Conservation (phyloP, 2,329 filamentous ascomycete species). For the Hypoxylon sp. region DNA sequence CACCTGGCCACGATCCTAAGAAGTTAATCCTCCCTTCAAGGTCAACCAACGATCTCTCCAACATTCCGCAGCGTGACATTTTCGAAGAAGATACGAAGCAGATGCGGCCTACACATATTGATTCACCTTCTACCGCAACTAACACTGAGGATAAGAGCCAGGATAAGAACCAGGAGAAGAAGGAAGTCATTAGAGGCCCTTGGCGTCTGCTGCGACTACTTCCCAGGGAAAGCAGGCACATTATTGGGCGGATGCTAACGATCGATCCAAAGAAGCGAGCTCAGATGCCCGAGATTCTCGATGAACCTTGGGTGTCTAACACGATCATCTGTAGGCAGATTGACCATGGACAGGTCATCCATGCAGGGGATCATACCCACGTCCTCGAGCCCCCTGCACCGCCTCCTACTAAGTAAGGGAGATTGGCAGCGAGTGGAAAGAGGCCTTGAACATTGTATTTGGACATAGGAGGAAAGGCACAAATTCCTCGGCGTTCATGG, state of each 20-base stretch:
- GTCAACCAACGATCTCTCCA: conserved; percentile 62
- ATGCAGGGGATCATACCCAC: conserved; percentile 84
- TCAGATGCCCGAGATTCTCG: conserved; percentile 86
- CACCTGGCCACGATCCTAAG: conserved; percentile 76
- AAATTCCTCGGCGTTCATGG: conserved; percentile 41
- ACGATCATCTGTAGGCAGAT: conserved; percentile 87
- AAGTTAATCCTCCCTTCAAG: conserved; percentile 64
- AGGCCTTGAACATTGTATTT: conserved; percentile 16
- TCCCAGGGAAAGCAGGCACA: conserved; percentile 89
- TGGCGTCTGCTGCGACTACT: conserved; percentile 90
- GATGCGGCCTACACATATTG: conserved; percentile 48
- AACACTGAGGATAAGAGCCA: conserved; percentile 51
- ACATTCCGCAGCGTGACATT: conserved; percentile 59
- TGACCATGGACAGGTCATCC: conserved; percentile 76
- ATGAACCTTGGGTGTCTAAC: conserved; percentile 90
- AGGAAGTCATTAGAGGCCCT: conserved; percentile 89
- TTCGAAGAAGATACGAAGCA: conserved; percentile 54
- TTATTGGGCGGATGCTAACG: conserved; percentile 93
- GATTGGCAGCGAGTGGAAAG: conserved; percentile 1
- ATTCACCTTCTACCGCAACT: conserved; percentile 46
- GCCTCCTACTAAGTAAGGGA: conserved; percentile 56
- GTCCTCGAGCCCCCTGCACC: conserved; percentile 80
- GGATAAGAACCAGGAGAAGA: conserved; percentile 65
- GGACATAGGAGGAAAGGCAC: conserved; percentile 34
- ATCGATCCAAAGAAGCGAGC: conserved; percentile 87